Evolutionary conservation across 1,284 basidiomycete genomes (phyloP).

Genomic region (Malassezia yamatoensis): DNA sequence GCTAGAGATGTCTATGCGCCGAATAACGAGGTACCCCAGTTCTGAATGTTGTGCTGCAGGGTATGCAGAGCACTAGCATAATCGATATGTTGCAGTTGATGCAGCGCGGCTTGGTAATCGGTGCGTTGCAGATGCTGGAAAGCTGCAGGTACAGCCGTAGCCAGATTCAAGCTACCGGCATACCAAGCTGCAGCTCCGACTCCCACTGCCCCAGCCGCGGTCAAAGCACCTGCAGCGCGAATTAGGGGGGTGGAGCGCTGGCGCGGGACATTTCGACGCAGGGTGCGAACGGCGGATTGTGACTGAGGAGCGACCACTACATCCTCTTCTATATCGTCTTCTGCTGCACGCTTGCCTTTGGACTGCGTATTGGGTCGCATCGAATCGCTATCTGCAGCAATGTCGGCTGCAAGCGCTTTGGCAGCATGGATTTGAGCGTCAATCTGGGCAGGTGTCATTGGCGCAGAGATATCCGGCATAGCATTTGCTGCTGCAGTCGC

Average conservation of each 20-base stretch:
- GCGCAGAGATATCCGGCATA: slow-evolving; percentile 24
- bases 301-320: slow-evolving; percentile 18
- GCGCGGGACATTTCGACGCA: background rate
- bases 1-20: background rate
- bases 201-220: slow-evolving; percentile 37
- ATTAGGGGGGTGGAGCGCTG: slow-evolving; percentile 26
- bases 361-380: slow-evolving; percentile 17
- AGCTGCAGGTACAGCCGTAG: slow-evolving; percentile 4
- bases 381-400: slow-evolving; percentile 17
- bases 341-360: slow-evolving; percentile 28
- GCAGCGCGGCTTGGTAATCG: slow-evolving; percentile 27
- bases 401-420: slow-evolving; percentile 35
- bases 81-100: slow-evolving; percentile 20
- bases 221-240: slow-evolving; percentile 32
- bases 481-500: slow-evolving; percentile 15
- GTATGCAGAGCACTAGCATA: slow-evolving; percentile 28
- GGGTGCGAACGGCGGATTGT: slow-evolving; percentile 11
- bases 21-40: slow-evolving; percentile 21
- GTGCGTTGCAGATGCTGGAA: slow-evolving; percentile 10
- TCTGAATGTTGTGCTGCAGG: slow-evolving; percentile 32
- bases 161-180: slow-evolving; percentile 23
- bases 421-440: slow-evolving; percentile 39
- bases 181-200: slow-evolving; percentile 39
- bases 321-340: slow-evolving; percentile 30
- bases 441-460: slow-evolving; percentile 32